Evolutionary conservation across 1,284 basidiomycete species (phyloP).

Genomic region (Hemileia vastatrix): DNA sequence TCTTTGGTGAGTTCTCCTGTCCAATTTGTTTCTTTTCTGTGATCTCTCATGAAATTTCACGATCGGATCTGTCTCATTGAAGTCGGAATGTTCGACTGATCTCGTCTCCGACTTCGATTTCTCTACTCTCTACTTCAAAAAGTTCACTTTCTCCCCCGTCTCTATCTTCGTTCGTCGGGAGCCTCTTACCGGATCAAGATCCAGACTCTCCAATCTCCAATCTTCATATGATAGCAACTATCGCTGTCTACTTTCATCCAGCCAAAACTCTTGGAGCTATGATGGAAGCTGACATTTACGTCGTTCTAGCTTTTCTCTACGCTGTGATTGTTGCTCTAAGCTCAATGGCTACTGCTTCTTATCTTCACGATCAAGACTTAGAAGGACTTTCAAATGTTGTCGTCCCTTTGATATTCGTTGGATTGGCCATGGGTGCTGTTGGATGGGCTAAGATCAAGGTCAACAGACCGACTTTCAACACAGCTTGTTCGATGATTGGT

Average conservation of each 20-base stretch:
- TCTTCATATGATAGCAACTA: slow-evolving; percentile 89
- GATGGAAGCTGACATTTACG: slow-evolving; percentile 76
- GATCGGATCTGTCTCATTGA: no score
- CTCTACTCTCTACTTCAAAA: no score
- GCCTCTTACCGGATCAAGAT: slow-evolving; percentile 35
- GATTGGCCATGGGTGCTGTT: slow-evolving; percentile 65
- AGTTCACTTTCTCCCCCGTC: slow-evolving; percentile 31
- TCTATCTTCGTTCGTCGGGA: slow-evolving; percentile 29
- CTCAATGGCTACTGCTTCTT: slow-evolving; percentile 52
- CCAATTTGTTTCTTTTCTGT: no score
- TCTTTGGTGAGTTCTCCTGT: no score
- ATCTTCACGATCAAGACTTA: slow-evolving; percentile 49
- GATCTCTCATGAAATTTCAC: no score
- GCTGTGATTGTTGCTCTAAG: slow-evolving; percentile 63
- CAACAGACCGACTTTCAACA: slow-evolving; percentile 77
- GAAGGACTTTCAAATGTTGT: slow-evolving; percentile 38
- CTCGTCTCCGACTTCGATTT: no score
- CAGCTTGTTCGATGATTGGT: slow-evolving; percentile 52
- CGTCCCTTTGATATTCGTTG: slow-evolving; percentile 59
- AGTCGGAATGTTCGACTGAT: no score
- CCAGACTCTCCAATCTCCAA: slow-evolving; percentile 25
- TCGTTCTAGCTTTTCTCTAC: slow-evolving; percentile 58
- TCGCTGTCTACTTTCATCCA: slow-evolving; percentile 53
- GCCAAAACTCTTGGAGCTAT: slow-evolving; percentile 75
- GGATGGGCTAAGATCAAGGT: slow-evolving; percentile 87